phyloP scores from a whole-genome alignment of 1,284 basidiomycete species.

The Prillingera fragicola region DNA sequence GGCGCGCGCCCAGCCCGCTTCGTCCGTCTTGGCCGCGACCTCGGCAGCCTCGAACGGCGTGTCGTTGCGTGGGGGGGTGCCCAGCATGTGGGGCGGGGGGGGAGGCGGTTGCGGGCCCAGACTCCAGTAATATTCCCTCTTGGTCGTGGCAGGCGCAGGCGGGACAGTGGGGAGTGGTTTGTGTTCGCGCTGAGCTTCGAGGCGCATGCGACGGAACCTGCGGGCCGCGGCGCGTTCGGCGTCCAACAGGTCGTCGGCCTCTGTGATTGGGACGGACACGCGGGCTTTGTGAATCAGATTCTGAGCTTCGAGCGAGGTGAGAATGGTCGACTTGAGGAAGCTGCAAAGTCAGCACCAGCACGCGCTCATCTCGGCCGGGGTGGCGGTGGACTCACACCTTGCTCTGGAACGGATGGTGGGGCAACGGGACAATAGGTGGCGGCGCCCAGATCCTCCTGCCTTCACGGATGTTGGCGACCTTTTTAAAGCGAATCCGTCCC shows the following conservation, averaged over 20 bases:
- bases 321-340: constrained; percentile 25
- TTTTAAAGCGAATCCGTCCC: constrained; percentile 29
- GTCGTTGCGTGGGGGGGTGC: background rate
- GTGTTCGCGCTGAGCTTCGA: constrained; percentile 4
- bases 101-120: constrained; percentile 15
- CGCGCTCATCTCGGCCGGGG: too few relatives aligned
- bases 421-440: constrained; percentile 18
- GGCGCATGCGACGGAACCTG: constrained; percentile 4
- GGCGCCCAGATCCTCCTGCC: constrained; percentile 26
- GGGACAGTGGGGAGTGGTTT: constrained; percentile 9
- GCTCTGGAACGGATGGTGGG: constrained; percentile 28
- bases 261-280: constrained; percentile 16
- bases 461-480: constrained; percentile 26
- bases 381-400: constrained; percentile 15
- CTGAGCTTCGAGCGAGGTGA: constrained; percentile 21
- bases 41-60: constrained; percentile 1
- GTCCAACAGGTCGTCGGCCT: constrained; percentile 18
- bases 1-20: constrained; percentile 13
- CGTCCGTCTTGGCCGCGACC: constrained; percentile 1
- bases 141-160: constrained; percentile 12
- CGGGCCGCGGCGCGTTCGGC: constrained; percentile 6
- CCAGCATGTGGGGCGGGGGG: too few relatives aligned
- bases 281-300: constrained; percentile 21
- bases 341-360: constrained; percentile 9
- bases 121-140: constrained; percentile 18